A percentile compares a stretch with the other conserved stretches of the same genome.
phyloP scores from a whole-genome alignment of 2,329 filamentous ascomycete species.

The Trichoderma sp. region DNA sequence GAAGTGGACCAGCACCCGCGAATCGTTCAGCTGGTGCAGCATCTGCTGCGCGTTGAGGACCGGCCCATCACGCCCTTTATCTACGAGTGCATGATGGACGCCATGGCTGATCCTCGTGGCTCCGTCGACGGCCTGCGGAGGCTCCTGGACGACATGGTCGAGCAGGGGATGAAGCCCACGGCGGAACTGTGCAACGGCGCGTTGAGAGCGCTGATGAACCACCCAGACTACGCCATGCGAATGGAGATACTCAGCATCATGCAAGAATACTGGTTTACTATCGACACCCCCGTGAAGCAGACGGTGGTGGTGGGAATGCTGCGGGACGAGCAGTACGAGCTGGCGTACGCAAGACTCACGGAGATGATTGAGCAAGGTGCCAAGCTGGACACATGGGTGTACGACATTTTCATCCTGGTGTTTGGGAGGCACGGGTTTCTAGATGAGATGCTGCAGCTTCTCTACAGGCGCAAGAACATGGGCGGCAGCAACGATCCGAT shows the following conservation, averaged over 20 bases:
- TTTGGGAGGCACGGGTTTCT: slow-evolving; percentile 73
- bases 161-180: slow-evolving; percentile 63
- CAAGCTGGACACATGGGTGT: slow-evolving; percentile 69
- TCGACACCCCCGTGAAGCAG: slow-evolving; percentile 61
- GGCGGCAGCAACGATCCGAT: slow-evolving; percentile 42
- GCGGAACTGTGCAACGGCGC: slow-evolving; percentile 70
- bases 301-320: slow-evolving; percentile 73
- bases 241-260: slow-evolving; percentile 72
- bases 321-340: slow-evolving; percentile 79
- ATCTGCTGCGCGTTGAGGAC: slow-evolving; percentile 59
- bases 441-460: slow-evolving; percentile 72
- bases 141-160: slow-evolving; percentile 74
- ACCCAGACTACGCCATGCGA: slow-evolving; percentile 81
- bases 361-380: slow-evolving; percentile 62
- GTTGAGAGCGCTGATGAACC: slow-evolving; percentile 73
- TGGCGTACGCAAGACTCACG: slow-evolving; percentile 72
- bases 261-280: slow-evolving; percentile 65
- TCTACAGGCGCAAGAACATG: slow-evolving; percentile 56
- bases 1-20: slow-evolving; percentile 36
- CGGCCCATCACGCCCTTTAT: slow-evolving; percentile 60
- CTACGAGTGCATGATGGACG: slow-evolving; percentile 75
- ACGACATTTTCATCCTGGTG: slow-evolving; percentile 74
- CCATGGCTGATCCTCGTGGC: slow-evolving; percentile 68
- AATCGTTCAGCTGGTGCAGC: slow-evolving; percentile 53
- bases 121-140: slow-evolving; percentile 64